Evolutionary conservation across 2,329 filamentous ascomycete genomes (phyloP).

Genomic region (Colletotrichum sidae): DNA sequence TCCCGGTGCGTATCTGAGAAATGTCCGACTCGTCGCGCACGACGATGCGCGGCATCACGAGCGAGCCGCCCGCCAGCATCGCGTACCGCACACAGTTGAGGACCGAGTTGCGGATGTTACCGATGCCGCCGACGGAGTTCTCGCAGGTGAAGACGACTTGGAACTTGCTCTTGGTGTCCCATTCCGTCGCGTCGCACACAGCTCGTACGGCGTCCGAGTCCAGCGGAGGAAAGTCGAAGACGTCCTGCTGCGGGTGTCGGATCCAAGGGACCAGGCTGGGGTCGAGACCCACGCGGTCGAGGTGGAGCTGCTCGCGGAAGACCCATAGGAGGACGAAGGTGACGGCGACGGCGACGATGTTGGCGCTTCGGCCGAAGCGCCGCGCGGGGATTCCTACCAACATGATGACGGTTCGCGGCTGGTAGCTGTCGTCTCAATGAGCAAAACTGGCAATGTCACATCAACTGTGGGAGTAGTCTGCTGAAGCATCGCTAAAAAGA

Average conservation of each 20-base stretch:
- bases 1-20: slow-evolving; percentile 42
- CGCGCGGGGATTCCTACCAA: neutral
- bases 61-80: slow-evolving; percentile 49
- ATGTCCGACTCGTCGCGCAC: slow-evolving; percentile 46
- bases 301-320: slow-evolving; percentile 11
- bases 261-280: neutral
- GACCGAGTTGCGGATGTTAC: slow-evolving; percentile 53
- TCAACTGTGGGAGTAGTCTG: no score
- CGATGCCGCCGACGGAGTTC: slow-evolving; percentile 51
- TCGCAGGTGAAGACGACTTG: slow-evolving; percentile 53
- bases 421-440: neutral
- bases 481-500: neutral
- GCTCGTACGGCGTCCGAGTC: slow-evolving; percentile 40
- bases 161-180: slow-evolving; percentile 37
- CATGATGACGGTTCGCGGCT: neutral
- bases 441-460: neutral
- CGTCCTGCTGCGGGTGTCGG: neutral
- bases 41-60: slow-evolving; percentile 51
- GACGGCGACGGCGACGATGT: neutral
- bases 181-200: slow-evolving; percentile 40
- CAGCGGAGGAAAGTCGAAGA: slow-evolving; percentile 27
- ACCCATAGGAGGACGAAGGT: neutral
- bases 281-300: slow-evolving; percentile 16
- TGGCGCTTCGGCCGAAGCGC: slow-evolving; percentile 7
- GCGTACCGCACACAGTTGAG: slow-evolving; percentile 54